Conservation (phyloP, 2,329 filamentous ascomycete species). For the Trichophyton verrucosum region DNA sequence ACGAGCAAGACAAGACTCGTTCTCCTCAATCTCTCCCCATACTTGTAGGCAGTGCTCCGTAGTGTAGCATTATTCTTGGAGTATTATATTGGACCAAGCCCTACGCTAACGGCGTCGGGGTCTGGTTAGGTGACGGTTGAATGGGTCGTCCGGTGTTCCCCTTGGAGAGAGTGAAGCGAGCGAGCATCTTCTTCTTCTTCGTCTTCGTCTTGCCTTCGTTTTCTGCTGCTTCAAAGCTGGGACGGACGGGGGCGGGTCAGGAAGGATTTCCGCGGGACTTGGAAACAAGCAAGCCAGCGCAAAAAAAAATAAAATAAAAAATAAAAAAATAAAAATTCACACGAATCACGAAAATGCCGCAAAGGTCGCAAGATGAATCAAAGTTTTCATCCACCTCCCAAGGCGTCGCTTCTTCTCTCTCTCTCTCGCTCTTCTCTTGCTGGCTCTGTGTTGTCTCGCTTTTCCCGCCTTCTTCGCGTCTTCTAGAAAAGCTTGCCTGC, state of each 20-base stretch:
- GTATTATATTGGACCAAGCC: not conserved
- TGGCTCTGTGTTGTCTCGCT: not conserved
- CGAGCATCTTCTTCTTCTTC: not conserved
- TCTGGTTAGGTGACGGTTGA: not conserved
- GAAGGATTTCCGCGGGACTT: conserved; percentile 1
- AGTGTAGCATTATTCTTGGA: too few relatives aligned
- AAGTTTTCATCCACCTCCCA: not conserved
- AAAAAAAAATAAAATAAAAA: not conserved
- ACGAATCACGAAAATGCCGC: conserved; percentile 2
- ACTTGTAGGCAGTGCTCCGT: too few relatives aligned
- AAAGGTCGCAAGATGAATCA: not conserved
- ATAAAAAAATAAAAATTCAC: not conserved
- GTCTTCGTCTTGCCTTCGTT: too few relatives aligned
- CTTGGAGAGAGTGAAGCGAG: not conserved
- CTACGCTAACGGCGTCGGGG: not conserved
- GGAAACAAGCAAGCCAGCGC: not conserved
- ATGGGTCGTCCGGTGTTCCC: not conserved
- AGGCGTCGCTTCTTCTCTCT: too few relatives aligned
- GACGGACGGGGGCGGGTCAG: conserved; percentile 1
- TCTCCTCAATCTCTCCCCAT: not conserved
- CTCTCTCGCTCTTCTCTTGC: too few relatives aligned
- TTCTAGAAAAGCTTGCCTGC: conserved; percentile 2
- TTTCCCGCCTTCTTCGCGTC: not conserved
- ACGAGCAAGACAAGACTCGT: conserved; percentile 1
- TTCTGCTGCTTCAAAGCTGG: too few relatives aligned